Evolutionary conservation across 768 basidiomycete species (phyloP), one percentile per base, ranked within the genome.

Genomic region (Ramaria rubella): DNA sequence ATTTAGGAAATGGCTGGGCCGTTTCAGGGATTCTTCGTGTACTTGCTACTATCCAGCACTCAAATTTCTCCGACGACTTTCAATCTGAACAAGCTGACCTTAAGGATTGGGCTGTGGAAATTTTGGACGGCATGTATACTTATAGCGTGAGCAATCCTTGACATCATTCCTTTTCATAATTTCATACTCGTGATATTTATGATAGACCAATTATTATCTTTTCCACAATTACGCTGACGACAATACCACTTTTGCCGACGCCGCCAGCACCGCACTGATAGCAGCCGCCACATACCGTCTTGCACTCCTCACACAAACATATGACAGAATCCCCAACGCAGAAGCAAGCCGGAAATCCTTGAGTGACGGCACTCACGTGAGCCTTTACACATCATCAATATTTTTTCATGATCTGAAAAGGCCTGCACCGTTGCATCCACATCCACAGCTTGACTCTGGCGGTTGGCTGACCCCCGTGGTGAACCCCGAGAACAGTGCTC

Each of bases 11-110:
- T 56, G 92, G 75, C 2, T 95, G 93, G 93, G 93, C 87, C 0
- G 89, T 90, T 0, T 86, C 83, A 17, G 92, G 93, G 1, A 92
- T 92, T 79, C 73, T 90, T 9, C 83, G 92, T 5, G 92, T 94
- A 2, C 73, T 87, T 1, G 83, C 80, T 2, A 92, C 89, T 1
- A 84, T 92, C 57, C 73, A 79, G 60, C 71, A 79, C 30, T 87
- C 87, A 0, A 70, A 76, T 49, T 89, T 74, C 59, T 72, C 77
- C 1, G 71, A 71, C 29, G 64, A 69, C 6, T 68, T 90, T 58
- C 64, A 73, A 50, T 69, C 64, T 15, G 72, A 90, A 65, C 79
- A 82, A 60, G 70, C 67, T 0, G 81, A 89, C 56, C 74, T 93
- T 7, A 71, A 72, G 1, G 68, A 66, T 17, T 92, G 90, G 90